Evolutionary conservation across 2,329 filamentous ascomycete genomes (phyloP).

Genomic region (Cercospora janseana): DNA sequence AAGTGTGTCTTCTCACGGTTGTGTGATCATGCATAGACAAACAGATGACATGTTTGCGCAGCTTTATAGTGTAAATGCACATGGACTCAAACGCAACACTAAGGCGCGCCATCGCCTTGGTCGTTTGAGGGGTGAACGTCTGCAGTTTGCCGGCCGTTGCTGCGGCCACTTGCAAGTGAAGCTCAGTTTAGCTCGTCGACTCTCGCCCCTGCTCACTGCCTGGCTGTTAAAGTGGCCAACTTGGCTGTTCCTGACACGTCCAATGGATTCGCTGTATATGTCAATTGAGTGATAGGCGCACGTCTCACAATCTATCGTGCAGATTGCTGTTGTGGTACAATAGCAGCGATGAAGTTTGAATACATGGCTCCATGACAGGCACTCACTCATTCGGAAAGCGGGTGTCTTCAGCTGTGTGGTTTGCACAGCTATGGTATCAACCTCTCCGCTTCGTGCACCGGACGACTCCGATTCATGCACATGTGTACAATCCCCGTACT

Average conservation of each 20-base stretch:
- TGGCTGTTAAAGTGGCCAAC: neutral
- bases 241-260: neutral
- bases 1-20: too few relatives aligned
- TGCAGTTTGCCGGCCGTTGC: neutral
- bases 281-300: too few relatives aligned
- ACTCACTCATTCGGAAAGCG: neutral
- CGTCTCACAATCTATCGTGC: too few relatives aligned
- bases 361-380: neutral
- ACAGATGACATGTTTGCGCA: too few relatives aligned
- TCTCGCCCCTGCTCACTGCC: neutral
- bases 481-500: conserved; percentile 1
- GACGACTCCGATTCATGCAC: conserved; percentile 7
- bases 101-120: neutral
- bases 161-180: neutral
- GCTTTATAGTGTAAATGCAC: neutral
- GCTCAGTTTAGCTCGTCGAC: neutral
- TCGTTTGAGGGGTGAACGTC: neutral
- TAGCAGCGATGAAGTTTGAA: too few relatives aligned
- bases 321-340: too few relatives aligned
- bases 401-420: neutral
- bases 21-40: too few relatives aligned
- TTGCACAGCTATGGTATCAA: conserved; percentile 13
- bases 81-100: neutral
- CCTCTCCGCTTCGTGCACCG: conserved; percentile 8
- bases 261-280: neutral